Percentiles rank a stretch among this genome's conserved stretches.
Evolutionary conservation across 768 basidiomycete genomes (phyloP).

Genomic region (Calocybe gangraenosa): DNA sequence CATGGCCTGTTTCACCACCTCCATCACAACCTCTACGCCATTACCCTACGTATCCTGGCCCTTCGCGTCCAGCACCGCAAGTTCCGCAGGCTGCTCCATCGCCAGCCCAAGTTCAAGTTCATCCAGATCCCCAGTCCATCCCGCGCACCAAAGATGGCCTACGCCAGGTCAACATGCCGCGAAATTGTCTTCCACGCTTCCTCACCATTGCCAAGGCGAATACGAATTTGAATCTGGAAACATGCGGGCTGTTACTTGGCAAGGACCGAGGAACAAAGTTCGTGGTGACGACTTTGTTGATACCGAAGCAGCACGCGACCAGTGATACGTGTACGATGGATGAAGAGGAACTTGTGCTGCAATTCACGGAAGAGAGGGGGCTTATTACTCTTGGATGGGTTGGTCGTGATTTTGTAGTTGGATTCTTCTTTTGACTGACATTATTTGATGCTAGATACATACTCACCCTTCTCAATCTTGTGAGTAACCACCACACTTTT

Average conservation of each 20-base stretch:
- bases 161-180: constrained; percentile 56
- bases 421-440: constrained; percentile 1
- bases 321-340: constrained; percentile 93
- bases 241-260: constrained; percentile 84
- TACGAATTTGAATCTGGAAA: constrained; percentile 76
- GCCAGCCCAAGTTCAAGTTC: constrained; percentile 8
- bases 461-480: constrained; percentile 90
- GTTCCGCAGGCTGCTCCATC: constrained; percentile 15
- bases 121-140: constrained; percentile 17
- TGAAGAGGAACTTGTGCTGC: constrained; percentile 81
- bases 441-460: constrained; percentile 60
- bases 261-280: constrained; percentile 56
- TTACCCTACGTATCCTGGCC: constrained; percentile 14
- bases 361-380: constrained; percentile 77
- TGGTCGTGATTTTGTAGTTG: constrained; percentile 22
- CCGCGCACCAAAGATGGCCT: constrained; percentile 45
- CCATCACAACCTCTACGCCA: background rate
- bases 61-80: constrained; percentile 23
- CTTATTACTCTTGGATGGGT: constrained; percentile 93
- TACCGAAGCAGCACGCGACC: constrained; percentile 87
- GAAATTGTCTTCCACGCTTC: constrained; percentile 72
- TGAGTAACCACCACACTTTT: constrained; percentile 26
- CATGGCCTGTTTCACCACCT: background rate
- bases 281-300: constrained; percentile 75
- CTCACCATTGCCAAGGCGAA: constrained; percentile 74